Percentiles rank a stretch among this genome's conserved stretches.
Conservation (phyloP, 257 asterid genomes). For the Capsicum pubescens region DNA sequence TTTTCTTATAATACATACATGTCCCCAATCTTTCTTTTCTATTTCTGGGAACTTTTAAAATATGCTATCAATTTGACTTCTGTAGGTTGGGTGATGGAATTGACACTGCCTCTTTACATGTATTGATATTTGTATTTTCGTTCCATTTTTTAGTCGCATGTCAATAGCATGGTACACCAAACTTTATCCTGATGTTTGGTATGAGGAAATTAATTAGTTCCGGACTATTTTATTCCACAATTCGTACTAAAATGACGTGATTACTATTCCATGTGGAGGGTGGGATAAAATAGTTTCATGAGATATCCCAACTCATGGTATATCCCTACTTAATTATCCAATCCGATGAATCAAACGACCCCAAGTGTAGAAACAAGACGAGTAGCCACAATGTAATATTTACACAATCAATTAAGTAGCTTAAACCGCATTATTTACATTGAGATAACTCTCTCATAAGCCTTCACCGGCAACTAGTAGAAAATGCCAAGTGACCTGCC, state of each 20-base stretch:
- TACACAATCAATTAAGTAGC: not conserved
- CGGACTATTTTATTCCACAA: no score
- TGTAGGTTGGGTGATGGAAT: not conserved
- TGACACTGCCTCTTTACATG: not conserved
- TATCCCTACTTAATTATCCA: no score
- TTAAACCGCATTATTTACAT: not conserved
- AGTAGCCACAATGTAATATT: not conserved
- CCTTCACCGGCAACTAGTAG: not conserved
- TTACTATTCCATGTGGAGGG: no score
- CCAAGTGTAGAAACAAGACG: not conserved
- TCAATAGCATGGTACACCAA: not conserved
- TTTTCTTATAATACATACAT: constrained; percentile 14
- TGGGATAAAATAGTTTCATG: no score
- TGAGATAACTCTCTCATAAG: not conserved
- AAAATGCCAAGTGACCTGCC: constrained; percentile 4
- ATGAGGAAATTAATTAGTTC: no score
- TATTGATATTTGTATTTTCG: not conserved
- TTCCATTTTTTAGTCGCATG: not conserved
- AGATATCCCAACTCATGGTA: no score
- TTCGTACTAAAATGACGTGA: no score
- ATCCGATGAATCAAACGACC: no score
- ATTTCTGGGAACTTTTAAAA: not conserved
- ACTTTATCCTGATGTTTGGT: no score
- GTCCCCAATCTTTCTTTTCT: not conserved
- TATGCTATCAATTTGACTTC: not conserved